A percentile compares a stretch with the other conserved stretches of the same genome.
Evolutionary conservation across 495 filamentous ascomycete genomes (phyloP).

Genomic region (Xylaria sp.): DNA sequence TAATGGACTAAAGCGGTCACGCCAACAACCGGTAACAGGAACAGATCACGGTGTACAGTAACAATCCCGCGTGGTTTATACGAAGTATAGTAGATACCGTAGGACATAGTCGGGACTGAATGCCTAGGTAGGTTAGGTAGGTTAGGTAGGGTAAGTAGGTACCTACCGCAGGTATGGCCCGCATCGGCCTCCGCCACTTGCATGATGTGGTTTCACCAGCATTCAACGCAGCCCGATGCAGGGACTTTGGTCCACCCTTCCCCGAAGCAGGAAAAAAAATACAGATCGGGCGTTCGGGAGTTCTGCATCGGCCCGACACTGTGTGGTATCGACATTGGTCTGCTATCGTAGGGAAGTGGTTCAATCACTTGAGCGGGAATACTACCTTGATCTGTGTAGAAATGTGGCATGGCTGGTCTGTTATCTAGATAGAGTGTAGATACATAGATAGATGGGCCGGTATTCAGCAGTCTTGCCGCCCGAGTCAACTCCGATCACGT

Average conservation of each 20-base stretch:
- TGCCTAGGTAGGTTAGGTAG: too few species aligned
- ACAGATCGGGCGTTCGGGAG: neutral
- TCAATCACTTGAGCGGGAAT: neutral
- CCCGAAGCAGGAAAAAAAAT: constrained; percentile 1
- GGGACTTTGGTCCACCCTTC: constrained; percentile 10
- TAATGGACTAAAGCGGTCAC: neutral
- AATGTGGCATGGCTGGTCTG: neutral
- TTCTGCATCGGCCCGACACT: constrained; percentile 6
- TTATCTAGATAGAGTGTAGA: too few species aligned
- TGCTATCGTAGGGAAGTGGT: neutral
- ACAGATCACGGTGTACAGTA: too few species aligned
- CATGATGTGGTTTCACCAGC: neutral
- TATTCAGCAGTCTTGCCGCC: neutral
- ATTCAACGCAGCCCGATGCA: constrained; percentile 1
- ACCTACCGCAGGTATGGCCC: neutral
- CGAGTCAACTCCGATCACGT: neutral
- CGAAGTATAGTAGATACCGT: too few species aligned
- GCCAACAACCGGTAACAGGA: neutral
- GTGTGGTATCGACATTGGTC: neutral
- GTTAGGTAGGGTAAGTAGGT: neutral
- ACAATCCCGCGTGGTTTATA: too few species aligned
- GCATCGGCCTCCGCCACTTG: constrained; percentile 9
- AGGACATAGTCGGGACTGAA: too few species aligned
- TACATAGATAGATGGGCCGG: neutral
- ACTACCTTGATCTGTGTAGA: neutral